Conservation (phyloP, 192 early-diverging fungal species). For the Coemansia sp. region DNA sequence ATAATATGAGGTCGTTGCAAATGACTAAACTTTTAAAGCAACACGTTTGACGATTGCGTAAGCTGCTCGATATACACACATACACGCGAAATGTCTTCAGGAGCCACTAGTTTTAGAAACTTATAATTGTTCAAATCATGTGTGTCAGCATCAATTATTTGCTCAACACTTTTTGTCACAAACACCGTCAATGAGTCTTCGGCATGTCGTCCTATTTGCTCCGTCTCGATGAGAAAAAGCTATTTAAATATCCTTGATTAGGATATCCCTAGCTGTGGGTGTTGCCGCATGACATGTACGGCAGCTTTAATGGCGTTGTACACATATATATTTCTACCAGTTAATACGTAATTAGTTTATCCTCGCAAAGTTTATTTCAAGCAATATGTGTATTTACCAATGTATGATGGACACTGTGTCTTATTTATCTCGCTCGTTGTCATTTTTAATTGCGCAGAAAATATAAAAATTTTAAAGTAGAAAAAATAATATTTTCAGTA, state of each 20-base stretch:
- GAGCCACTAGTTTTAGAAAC: slow-evolving; percentile 47
- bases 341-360: not conserved
- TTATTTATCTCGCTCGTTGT: not conserved
- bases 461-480: no score
- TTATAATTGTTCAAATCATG: slow-evolving; percentile 32
- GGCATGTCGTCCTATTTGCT: slow-evolving; percentile 8
- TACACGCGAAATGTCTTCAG: slow-evolving; percentile 32
- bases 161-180: slow-evolving; percentile 26
- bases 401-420: not conserved
- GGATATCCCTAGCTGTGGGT: slow-evolving; percentile 12
- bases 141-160: slow-evolving; percentile 39
- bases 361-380: not conserved
- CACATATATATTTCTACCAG: not conserved
- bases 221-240: not conserved
- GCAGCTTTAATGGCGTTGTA: not conserved
- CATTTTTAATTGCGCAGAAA: no score
- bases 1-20: slow-evolving; percentile 38
- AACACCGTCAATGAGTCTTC: slow-evolving; percentile 34
- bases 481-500: no score
- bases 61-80: slow-evolving; percentile 34
- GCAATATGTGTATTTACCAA: not conserved
- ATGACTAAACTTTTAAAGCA: slow-evolving; percentile 37
- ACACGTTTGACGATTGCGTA: slow-evolving; percentile 24
- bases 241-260: no score
- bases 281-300: not conserved